phyloP scores from a whole-genome alignment of 2,329 filamentous ascomycete species.

The Aspergillus uvarum region DNA sequence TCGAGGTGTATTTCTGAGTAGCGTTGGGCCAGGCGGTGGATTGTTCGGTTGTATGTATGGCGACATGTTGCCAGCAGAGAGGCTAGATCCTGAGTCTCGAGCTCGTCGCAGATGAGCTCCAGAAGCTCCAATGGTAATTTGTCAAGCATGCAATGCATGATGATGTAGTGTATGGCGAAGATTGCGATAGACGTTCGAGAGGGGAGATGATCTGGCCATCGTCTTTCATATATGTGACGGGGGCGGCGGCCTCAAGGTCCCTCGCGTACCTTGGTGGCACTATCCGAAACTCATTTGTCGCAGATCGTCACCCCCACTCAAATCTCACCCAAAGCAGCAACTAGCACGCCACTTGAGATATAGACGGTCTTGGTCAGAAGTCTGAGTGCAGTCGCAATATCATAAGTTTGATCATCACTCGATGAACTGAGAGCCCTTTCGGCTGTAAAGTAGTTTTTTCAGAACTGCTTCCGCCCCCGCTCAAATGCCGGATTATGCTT shows the following conservation, averaged over 20 bases:
- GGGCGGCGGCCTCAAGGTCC: neutral
- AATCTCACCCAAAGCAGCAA: too few relatives aligned
- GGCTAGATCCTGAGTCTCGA: conserved; percentile 12
- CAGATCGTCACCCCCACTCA: neutral
- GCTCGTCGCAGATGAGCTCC: conserved; percentile 12
- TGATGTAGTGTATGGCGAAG: neutral
- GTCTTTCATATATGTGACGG: neutral
- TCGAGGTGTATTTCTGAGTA: conserved; percentile 13
- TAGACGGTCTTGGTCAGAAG: too few relatives aligned
- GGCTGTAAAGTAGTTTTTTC: too few relatives aligned
- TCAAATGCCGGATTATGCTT: too few relatives aligned
- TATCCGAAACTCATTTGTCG: neutral
- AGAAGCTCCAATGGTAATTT: conserved; percentile 11
- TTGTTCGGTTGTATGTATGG: conserved; percentile 8
- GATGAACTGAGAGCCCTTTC: too few relatives aligned
- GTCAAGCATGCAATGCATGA: neutral
- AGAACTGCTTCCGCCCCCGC: too few relatives aligned
- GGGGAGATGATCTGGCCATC: neutral
- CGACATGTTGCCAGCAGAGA: conserved; percentile 13
- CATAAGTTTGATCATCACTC: too few relatives aligned
- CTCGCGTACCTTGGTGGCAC: neutral
- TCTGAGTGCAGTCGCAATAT: too few relatives aligned
- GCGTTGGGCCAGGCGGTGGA: conserved; percentile 12
- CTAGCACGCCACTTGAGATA: too few relatives aligned
- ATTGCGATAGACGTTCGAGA: neutral